Evolutionary conservation across 495 filamentous ascomycete species (phyloP), one percentile per base, ranked within the genome.

Genomic region (Aspergillus heteromorphus): DNA sequence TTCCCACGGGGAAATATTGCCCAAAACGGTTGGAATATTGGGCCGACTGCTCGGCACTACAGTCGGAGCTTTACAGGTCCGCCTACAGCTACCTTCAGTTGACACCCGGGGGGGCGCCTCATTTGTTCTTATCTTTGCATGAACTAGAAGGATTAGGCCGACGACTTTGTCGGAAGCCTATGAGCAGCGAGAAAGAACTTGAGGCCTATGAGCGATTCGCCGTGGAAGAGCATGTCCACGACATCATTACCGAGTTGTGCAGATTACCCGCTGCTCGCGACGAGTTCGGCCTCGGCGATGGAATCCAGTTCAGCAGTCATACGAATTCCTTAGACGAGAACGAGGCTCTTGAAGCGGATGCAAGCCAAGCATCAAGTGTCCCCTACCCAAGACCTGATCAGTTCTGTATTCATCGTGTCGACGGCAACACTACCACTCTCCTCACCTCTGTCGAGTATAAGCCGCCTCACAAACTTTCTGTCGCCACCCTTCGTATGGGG

Each of bases 381-480:
- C 8, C n/a, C 13, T 55, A 16, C 30, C 47, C 60, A 14, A 50
- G 31, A 45, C 60, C 60, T 1, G 60, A 11, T 29, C 40, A 45
- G 18, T 53, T 53, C 41, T 34, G 51, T 14, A 53, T 53, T n/a
- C 41, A 53, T 38, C 40, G 40, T 21, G 41, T 47, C 19, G 17
- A 53, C 18, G 51, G 25, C 27, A 23, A 18, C 30, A 63, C 49
- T n/a, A 65, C 52, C 43, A 64, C 61, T 43, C 38, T 69, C 14
- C 61, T 68, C 38, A 68, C 62, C 18, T 63, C 63, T 2, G 63
- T 73, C 19, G 65, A 71, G 48, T 70, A 72, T 50, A 73, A 71
- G 47, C 62, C 69, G 25, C 62, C 66, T 40, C 66, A 72, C 51
- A 74, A 74, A 54, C 59, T 72, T 4, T 56, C 68, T 17, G 55